phyloP scores from a whole-genome alignment of 768 basidiomycete species.

The Leccinum variicolor region DNA sequence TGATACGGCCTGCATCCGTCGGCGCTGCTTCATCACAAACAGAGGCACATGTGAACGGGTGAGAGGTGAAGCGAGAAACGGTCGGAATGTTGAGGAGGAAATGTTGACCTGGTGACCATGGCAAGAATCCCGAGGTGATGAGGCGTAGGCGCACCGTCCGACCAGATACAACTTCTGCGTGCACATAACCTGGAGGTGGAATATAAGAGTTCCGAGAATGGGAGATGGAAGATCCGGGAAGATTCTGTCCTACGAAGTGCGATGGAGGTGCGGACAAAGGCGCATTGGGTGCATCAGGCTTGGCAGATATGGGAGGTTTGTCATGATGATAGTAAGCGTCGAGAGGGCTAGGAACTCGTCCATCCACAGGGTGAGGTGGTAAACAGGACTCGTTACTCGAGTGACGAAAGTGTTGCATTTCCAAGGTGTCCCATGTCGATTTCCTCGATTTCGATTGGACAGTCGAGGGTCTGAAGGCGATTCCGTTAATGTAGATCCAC shows the following conservation, averaged over 20 bases:
- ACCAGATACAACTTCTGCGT: slow-evolving; percentile 67
- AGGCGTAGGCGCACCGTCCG: slow-evolving; percentile 67
- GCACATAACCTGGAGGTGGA: slow-evolving; percentile 66
- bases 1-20: slow-evolving; percentile 47
- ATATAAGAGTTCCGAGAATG: slow-evolving; percentile 26
- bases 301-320: slow-evolving; percentile 1
- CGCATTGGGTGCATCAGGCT: background rate
- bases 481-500: slow-evolving; percentile 54
- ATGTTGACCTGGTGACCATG: slow-evolving; percentile 80
- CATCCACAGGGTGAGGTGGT: slow-evolving; percentile 1
- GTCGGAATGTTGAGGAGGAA: slow-evolving; percentile 66
- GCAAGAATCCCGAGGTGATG: slow-evolving; percentile 49
- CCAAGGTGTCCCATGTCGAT: slow-evolving; percentile 18
- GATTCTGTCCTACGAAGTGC: background rate
- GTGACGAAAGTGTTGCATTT: slow-evolving; percentile 21
- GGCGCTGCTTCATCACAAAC: slow-evolving; percentile 48
- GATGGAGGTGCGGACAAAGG: background rate
- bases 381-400: slow-evolving; percentile 2
- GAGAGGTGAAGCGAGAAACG: slow-evolving; percentile 56
- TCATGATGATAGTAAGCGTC: slow-evolving; percentile 15
- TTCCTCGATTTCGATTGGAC: background rate
- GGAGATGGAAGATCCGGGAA: background rate
- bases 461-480: background rate
- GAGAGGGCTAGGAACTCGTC: slow-evolving; percentile 25
- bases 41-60: slow-evolving; percentile 73